Evolutionary conservation across 495 filamentous ascomycete genomes (phyloP), one percentile per base, ranked within the genome.

Genomic region (Geoglossum glabrum): DNA sequence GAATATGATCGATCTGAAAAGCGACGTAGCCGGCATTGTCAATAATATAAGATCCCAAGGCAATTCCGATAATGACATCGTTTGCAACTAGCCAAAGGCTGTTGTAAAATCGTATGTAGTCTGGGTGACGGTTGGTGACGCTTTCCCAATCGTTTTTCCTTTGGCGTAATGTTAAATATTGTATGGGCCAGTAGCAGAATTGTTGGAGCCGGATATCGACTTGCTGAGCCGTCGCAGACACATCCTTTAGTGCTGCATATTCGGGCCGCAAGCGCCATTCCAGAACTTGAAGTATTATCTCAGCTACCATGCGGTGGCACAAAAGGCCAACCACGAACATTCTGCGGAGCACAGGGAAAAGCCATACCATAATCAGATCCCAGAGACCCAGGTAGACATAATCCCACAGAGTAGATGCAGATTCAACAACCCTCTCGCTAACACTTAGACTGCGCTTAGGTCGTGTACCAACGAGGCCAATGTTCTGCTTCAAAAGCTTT

Each of bases 91-190:
- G 85, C 92, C 92, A 99, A 21, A 99, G 73, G 63, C 89, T 95
- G 71, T 96, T 97, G 69, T 95, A 99, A 69, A 99, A 99, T 38
- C 92, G 86, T 62, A 99, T 99, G 65, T 99, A 99, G 67, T 97
- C 90, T 4, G 93, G 87, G 69, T 99, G 90, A 60, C 84, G 94
- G 55, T 84, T 93, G 0, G 88, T 95, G 34, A 95, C 82, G 68
- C 90, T 96, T 62, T 88, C 86, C 92, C 93, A 97, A 60, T 95
- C 89, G 54, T 85, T 80, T 63, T 90, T 94, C 46, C 90, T 76
- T 60, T 86, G 80, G 11, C 89, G 85, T 26, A 99, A 69, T 15
- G 89, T 97, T 55, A 90, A 72, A 65, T 98, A 96, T 67, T 97
- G 90, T 64, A 93, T 87, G 4, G 90, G 93, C 90, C 89, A 97